Base-by-base conservation (phyloP, 257 asterid species). In the Catharanthus roseus region DNA sequence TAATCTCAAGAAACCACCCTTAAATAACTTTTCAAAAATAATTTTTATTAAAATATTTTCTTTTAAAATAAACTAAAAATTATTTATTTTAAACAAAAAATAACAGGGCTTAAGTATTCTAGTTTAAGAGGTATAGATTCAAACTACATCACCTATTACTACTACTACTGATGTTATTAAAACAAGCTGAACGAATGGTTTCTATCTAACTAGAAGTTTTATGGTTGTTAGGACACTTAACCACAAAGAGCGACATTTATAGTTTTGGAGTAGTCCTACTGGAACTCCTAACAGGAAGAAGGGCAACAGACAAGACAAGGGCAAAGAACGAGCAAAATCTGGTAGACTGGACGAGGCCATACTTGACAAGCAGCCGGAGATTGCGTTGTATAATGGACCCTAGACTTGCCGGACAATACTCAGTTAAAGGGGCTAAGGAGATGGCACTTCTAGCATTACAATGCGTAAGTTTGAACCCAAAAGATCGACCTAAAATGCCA, bases 401-500 rank as follows among this genome's bases (percentile, higher is more conserved):
- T 0, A 81, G 90, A 31, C 84, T 93, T 7, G 86, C 80, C 10
- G 97, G 98, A 57, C 98, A 90, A 31, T 90, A 90, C 74, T 93
- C 95, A 0, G 83, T 93, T 0, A 90, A 82, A 63, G 98, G 97
- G 45, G 83, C 98, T 23, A 86, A 83, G 58, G 95, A 89, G 56
- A 85, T 93, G 87, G 96, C 85, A 29, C 83, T 80, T 49, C 33
- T 90, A 79, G 96, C 96, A 85, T 80, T 70, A 26, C 80, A 83
- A 56, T 90, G 98, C 71, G 90, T 89, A 16, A 87, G 97, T 66
- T 77, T 85, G 77, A 87, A 88, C 77, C 92, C 98, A 0, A 87
- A 83, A 54, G 97, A 93, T 42, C 87, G 98, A 80, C 98, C 98
- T 47, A 93, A 85, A 75, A 90, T 93, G 90, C 95, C 96, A 0